Base-by-base conservation (phyloP, 352 stramenopile genomes). In the Paralagenidium karlingii region DNA sequence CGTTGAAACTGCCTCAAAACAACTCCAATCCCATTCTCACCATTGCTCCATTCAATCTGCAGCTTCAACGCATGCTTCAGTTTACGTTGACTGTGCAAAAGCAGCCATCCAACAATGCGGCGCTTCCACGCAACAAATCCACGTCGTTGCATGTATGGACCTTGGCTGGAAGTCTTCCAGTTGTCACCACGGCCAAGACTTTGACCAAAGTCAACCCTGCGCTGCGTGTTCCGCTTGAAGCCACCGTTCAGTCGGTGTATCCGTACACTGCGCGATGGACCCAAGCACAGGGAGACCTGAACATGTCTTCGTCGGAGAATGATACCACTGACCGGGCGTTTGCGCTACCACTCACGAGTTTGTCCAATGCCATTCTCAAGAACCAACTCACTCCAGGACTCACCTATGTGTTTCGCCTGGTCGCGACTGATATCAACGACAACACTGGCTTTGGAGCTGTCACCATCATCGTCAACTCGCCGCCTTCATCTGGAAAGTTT, bases 321-420 rank as follows among this genome's bases (percentile, higher is more conserved):
- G 28, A 41, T 1, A 58, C 54, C 3, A 49, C 43, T 0, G 63
- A 53, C 40, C 48, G 50, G 8, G 60, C 57, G 1, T 83, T 88
- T 22, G 50, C 60, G 0, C 49, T 85, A n/a, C 55, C 68, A 0
- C 51, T 88, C 1, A 74, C 66, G 0, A 78, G 40, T 21, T 19
- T 53, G 5, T 73, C 44, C 38, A 85, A 83, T 29, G 52, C 55
- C 0, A 75, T 88, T 24, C 32, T 48, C 2, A 59, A 60, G 25
- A 79, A 81, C 40, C 53, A 38, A 11, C 53, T 88, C 15, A 83
- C 70, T 1, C 30, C 68, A 2, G 74, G 70, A n/a, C 47, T 80
- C 11, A 75, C 55, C 18, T 88, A 88, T 44, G 48, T 58, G 3
- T 70, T 88, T n/a, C 65, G 70, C 1, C 54, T 82, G 1, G 39